A percentile compares a stretch with the other conserved stretches of the same genome.
Conservation (phyloP, 768 basidiomycete genomes). For the Tephrocybe rancida region DNA sequence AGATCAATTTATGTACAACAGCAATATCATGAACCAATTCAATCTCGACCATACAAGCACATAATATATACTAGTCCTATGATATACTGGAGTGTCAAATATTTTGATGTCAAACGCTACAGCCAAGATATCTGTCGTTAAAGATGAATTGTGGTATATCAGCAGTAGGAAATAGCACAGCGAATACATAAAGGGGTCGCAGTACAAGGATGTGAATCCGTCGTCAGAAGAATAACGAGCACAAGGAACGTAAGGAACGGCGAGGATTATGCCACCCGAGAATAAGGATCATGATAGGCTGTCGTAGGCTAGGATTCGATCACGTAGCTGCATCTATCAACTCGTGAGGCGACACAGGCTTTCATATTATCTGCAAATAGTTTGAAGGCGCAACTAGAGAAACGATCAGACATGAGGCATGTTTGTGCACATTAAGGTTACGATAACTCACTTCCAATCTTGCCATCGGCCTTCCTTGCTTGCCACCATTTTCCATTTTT, state of each 20-base stretch:
- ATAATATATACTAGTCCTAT: constrained; percentile 16
- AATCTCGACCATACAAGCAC: constrained; percentile 16
- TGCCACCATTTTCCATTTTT: constrained; percentile 96
- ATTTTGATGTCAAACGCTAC: constrained; percentile 4
- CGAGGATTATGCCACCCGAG: constrained; percentile 8
- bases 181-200: constrained; percentile 8
- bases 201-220: constrained; percentile 11
- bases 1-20: constrained; percentile 15
- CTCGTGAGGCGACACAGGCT: constrained; percentile 3
- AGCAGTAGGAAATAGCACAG: constrained; percentile 10
- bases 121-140: constrained; percentile 4
- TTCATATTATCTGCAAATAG: constrained; percentile 79
- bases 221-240: constrained; percentile 4
- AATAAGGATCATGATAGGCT: constrained; percentile 15
- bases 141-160: constrained; percentile 21
- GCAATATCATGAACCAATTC: constrained; percentile 8
- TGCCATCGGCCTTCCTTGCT: constrained; percentile 76
- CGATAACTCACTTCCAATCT: constrained; percentile 68
- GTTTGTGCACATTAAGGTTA: not conserved
- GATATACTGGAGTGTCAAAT: constrained; percentile 11
- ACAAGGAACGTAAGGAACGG: constrained; percentile 6
- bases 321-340: constrained; percentile 12
- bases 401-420: constrained; percentile 9
- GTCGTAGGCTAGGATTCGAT: constrained; percentile 22
- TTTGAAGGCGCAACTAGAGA: constrained; percentile 79